These are phyloP conservation scores for Candida pseudofarinosa DNA, from an alignment of 805 yeast species.

Conservation along the genomic window DNA sequence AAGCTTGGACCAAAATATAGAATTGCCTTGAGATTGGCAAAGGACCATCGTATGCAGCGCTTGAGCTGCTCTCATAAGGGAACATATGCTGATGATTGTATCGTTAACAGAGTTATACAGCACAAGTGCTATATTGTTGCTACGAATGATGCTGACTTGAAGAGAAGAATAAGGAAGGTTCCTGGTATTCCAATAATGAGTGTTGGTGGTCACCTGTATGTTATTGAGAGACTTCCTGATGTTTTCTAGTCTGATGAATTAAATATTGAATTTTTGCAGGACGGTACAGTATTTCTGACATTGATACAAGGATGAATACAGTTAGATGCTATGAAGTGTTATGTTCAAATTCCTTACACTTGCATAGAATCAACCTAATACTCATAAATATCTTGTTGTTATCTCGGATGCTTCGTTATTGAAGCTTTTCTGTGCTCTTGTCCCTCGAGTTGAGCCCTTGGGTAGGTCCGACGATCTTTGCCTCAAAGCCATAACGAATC, in stretches of 20 bases:
- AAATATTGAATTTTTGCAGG: too few relatives aligned
- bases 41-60: slow-evolving; percentile 87
- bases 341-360: too few relatives aligned
- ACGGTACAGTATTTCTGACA: too few relatives aligned
- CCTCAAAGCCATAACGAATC: too few relatives aligned
- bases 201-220: slow-evolving; percentile 91
- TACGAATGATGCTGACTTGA: slow-evolving; percentile 95
- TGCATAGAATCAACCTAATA: too few relatives aligned
- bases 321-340: too few relatives aligned
- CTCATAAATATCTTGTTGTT: too few relatives aligned
- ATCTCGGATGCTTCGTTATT: too few relatives aligned
- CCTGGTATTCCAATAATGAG: slow-evolving; percentile 98
- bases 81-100: slow-evolving; percentile 97
- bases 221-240: slow-evolving; percentile 91
- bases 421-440: too few relatives aligned
- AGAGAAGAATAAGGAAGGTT: slow-evolving; percentile 88
- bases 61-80: slow-evolving; percentile 91
- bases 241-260: slow-evolving; percentile 70
- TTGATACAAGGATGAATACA: too few relatives aligned
- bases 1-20: slow-evolving; percentile 92
- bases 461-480: too few relatives aligned
- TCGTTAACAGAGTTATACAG: slow-evolving; percentile 88
- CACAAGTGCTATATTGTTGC: slow-evolving; percentile 98
- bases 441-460: too few relatives aligned
- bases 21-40: slow-evolving; percentile 87